Percentiles rank a stretch among this genome's conserved stretches.
Evolutionary conservation across 495 filamentous ascomycete genomes (phyloP).

Genomic region (Astrothelium macrocarpum): DNA sequence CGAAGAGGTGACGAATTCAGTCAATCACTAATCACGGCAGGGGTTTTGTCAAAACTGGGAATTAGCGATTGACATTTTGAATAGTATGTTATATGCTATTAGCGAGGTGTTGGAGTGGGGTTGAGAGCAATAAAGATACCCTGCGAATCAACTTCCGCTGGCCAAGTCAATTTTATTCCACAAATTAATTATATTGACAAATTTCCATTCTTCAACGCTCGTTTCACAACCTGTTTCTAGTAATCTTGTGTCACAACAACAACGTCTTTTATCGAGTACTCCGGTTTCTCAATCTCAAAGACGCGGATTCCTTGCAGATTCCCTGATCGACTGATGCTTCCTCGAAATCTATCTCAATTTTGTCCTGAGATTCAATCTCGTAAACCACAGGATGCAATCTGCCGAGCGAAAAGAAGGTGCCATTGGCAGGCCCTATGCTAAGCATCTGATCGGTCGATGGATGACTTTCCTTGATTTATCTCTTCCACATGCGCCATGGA

Average conservation of each 20-base stretch:
- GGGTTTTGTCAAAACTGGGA: neutral
- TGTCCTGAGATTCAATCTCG: too few species aligned
- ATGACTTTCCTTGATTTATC: neutral
- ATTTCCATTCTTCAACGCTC: too few species aligned
- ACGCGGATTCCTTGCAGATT: too few species aligned
- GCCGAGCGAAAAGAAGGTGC: neutral
- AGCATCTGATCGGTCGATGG: neutral
- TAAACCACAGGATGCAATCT: neutral
- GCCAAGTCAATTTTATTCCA: neutral
- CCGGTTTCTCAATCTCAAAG: too few species aligned
- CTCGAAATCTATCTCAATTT: too few species aligned
- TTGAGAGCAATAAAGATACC: neutral
- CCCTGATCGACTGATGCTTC: too few species aligned
- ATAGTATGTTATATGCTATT: neutral
- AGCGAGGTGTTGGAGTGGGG: neutral
- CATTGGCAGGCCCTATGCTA: neutral
- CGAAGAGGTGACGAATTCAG: neutral
- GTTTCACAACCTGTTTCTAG: too few species aligned
- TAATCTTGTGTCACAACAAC: too few species aligned
- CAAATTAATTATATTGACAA: neutral
- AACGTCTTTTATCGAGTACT: too few species aligned
- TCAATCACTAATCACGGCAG: neutral
- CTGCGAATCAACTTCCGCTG: neutral
- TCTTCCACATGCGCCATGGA: neutral
- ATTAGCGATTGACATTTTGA: neutral